Percentiles rank a stretch among this genome's conserved stretches.
phyloP scores from a whole-genome alignment of 2,329 filamentous ascomycete species.

The Fusarium sulawesiense region DNA sequence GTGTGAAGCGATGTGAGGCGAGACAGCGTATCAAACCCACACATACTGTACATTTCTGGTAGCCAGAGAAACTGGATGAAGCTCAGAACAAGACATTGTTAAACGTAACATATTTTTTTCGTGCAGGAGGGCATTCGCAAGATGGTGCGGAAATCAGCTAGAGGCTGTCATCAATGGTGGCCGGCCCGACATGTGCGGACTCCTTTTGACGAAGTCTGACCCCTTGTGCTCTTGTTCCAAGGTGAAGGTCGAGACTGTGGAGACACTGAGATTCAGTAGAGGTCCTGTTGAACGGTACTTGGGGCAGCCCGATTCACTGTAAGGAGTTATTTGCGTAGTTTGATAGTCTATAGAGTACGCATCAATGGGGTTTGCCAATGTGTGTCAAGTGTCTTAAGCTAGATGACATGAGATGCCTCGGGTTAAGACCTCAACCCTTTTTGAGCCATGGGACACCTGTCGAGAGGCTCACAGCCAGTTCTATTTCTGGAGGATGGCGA shows the following conservation, averaged over 20 bases:
- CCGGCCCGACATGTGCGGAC: conserved; percentile 26
- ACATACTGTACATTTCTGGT: conserved; percentile 2
- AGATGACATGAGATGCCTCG: conserved; percentile 8
- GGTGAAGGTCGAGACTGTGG: conserved; percentile 30
- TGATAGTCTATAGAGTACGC: background rate
- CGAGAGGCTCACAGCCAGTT: conserved; percentile 15
- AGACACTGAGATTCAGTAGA: conserved; percentile 22
- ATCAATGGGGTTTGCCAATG: conserved; percentile 8
- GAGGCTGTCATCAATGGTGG: conserved; percentile 7
- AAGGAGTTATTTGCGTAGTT: background rate
- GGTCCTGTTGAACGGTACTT: conserved; percentile 35
- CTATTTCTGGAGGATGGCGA: conserved; percentile 32
- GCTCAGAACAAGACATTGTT: conserved; percentile 18
- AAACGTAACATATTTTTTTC: conserved; percentile 7
- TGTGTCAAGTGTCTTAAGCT: conserved; percentile 12
- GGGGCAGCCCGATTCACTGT: background rate
- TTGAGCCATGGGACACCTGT: conserved; percentile 27
- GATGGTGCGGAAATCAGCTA: conserved; percentile 2
- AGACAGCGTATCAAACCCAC: conserved; percentile 24
- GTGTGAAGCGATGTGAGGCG: conserved; percentile 34
- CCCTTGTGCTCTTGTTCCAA: conserved; percentile 31
- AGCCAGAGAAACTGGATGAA: conserved; percentile 8
- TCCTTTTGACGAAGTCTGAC: conserved; percentile 14
- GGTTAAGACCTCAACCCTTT: conserved; percentile 11
- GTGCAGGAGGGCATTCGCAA: conserved; percentile 9